These are phyloP conservation scores for Aspergillus brunneoviolaceus DNA, from an alignment of 2,329 filamentous ascomycete species.

Conservation along the genomic window DNA sequence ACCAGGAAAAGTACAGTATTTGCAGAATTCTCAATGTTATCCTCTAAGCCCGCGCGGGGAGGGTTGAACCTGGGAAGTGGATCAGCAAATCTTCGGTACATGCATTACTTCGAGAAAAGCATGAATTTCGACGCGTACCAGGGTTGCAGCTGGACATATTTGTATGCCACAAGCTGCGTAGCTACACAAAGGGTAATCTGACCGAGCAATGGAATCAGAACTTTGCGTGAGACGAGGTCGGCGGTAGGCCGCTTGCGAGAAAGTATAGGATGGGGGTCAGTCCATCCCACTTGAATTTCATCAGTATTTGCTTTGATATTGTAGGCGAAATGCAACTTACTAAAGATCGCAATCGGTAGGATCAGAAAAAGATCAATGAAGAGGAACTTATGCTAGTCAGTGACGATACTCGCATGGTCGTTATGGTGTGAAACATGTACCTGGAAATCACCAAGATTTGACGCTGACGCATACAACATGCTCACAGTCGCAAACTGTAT, in stretches of 20 bases:
- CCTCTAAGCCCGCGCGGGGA: slow-evolving; percentile 71
- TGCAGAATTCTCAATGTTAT: slow-evolving; percentile 87
- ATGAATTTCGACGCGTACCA: slow-evolving; percentile 57
- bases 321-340: slow-evolving; percentile 44
- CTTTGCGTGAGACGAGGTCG: slow-evolving; percentile 87
- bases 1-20: slow-evolving; percentile 89
- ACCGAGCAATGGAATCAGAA: slow-evolving; percentile 82
- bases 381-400: slow-evolving; percentile 61
- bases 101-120: not conserved
- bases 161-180: slow-evolving; percentile 72
- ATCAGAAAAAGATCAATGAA: slow-evolving; percentile 94
- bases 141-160: slow-evolving; percentile 71
- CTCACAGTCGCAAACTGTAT: slow-evolving; percentile 98
- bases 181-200: slow-evolving; percentile 80
- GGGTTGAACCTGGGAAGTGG: slow-evolving; percentile 66
- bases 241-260: slow-evolving; percentile 86
- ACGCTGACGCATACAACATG: slow-evolving; percentile 91
- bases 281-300: slow-evolving; percentile 75
- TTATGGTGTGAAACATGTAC: slow-evolving; percentile 43
- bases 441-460: slow-evolving; percentile 95
- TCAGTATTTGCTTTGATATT: not conserved
- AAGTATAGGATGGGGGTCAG: slow-evolving; percentile 74
- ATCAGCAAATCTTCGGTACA: slow-evolving; percentile 16
- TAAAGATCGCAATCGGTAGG: slow-evolving; percentile 94
- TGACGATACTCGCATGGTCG: not conserved